Evolutionary conservation across 73 alveolate genomes (phyloP).

Genomic region (Paramecium sexaurelia): DNA sequence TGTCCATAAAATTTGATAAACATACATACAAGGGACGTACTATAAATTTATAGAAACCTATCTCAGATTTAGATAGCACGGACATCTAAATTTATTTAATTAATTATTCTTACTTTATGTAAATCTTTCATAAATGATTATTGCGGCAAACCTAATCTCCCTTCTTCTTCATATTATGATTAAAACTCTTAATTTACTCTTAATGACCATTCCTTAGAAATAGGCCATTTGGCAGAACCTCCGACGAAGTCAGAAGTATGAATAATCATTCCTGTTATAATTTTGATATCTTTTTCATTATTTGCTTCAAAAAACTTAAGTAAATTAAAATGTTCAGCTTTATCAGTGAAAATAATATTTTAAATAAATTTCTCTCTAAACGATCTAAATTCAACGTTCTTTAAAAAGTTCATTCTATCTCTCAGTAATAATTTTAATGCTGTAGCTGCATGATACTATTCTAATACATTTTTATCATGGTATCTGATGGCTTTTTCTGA

Average conservation of each 20-base stretch:
- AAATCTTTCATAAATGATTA: constrained; percentile 23
- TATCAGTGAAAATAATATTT: constrained; percentile 89
- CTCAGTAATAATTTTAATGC: constrained; percentile 72
- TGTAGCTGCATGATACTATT: constrained; percentile 82
- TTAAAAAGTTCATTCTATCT: constrained; percentile 70
- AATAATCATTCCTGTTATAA: neutral
- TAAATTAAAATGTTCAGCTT: constrained; percentile 78
- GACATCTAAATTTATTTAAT: neutral
- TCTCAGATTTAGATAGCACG: constrained; percentile 30
- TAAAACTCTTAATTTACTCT: neutral
- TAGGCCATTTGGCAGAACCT: neutral
- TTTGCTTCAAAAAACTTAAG: constrained; percentile 35
- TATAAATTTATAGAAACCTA: constrained; percentile 46
- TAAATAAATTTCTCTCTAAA: constrained; percentile 84
- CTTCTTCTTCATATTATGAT: neutral
- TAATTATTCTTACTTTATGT: neutral
- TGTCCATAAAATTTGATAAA: constrained; percentile 3
- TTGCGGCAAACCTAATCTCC: neutral
- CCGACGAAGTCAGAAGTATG: neutral
- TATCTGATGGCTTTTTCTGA: constrained; percentile 77
- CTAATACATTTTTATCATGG: constrained; percentile 87
- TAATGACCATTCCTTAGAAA: neutral
- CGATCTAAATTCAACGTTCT: constrained; percentile 52
- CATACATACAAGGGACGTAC: constrained; percentile 54
- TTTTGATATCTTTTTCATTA: constrained; percentile 52